Evolutionary conservation across 345 rosid genomes (phyloP).

Genomic region (Psidium friedrichsthalianum): DNA sequence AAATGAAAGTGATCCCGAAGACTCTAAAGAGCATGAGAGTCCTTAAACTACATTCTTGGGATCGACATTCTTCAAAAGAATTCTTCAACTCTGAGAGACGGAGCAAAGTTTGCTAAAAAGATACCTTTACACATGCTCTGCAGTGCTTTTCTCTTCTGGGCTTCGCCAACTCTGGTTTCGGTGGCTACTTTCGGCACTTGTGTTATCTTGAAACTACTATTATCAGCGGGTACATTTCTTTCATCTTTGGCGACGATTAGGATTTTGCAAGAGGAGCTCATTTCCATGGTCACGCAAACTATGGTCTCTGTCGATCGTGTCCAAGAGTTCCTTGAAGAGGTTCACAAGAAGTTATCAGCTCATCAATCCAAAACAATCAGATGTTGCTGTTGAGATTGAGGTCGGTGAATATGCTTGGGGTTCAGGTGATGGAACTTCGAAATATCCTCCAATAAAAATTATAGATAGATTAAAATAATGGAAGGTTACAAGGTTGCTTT

Average conservation of each 20-base stretch:
- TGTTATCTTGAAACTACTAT: constrained; percentile 21
- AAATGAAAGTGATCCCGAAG: constrained; percentile 1
- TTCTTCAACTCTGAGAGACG: constrained; percentile 26
- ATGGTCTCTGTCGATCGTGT: constrained; percentile 43
- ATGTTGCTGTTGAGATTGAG: constrained; percentile 4
- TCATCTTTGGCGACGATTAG: constrained; percentile 55
- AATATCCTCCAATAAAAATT: constrained; percentile 19
- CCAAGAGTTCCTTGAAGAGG: constrained; percentile 23
- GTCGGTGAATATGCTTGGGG: constrained; percentile 36
- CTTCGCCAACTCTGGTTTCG: constrained; percentile 55
- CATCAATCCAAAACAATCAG: constrained; percentile 7
- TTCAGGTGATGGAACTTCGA: constrained; percentile 6
- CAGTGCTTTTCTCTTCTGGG: constrained; percentile 61
- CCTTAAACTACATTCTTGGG: constrained; percentile 3
- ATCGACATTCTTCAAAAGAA: background rate
- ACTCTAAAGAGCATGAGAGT: constrained; percentile 4
- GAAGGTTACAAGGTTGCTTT: constrained; percentile 7
- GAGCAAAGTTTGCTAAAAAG: constrained; percentile 24
- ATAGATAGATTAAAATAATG: constrained; percentile 25
- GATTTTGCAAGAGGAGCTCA: constrained; percentile 56
- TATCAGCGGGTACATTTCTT: constrained; percentile 42
- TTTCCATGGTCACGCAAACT: constrained; percentile 45
- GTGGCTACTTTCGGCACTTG: constrained; percentile 47
- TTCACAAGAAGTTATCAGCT: constrained; percentile 12
- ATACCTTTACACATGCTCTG: constrained; percentile 49